Evolutionary conservation across 2,329 filamentous ascomycete species (phyloP), one percentile per base, ranked within the genome.

Genomic region (Microcera coccophila): DNA sequence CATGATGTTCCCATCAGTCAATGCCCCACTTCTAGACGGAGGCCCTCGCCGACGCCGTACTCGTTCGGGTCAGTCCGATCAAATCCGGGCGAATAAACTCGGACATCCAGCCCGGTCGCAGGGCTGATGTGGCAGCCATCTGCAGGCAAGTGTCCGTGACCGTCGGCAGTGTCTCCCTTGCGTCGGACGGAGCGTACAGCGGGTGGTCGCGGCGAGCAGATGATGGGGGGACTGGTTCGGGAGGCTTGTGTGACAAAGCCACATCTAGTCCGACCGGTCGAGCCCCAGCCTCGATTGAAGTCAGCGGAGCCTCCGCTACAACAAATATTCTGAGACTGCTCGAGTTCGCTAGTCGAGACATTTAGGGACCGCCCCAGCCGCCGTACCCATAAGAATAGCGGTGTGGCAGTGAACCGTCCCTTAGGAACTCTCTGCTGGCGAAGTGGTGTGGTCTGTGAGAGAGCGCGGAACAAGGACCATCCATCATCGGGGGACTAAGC

Each of bases 311-410:
- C n/a, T n/a, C n/a, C n/a, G n/a, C n/a, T n/a, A n/a, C n/a, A n/a
- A n/a, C n/a, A n/a, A n/a, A n/a, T n/a, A n/a, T n/a, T n/a, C n/a
- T n/a, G n/a, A n/a, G n/a, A n/a, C n/a, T n/a, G n/a, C n/a, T 32
- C 29, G 29, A 32, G 5, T 14, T 32, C 29, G 48, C 54, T 29
- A 29, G 31, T 47, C 55, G 54, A 57, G 54, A 55, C 54, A 55
- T 31, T 37, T 40, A 37, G 39, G 17, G 38, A 35, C 42, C 52
- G 54, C 52, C 40, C 24, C 44, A 54, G 42, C 54, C 45, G 54
- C 53, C 48, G 29, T n/a, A 47, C 42, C 48, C 42, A 52, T 49
- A 42, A 46, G 50, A 57, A 47, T 54, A 40, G 54, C 54, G 54
- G 54, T 57, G 54, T 55, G 50, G 34, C 35, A 37, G 42, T 42